Base-by-base conservation (phyloP, 75 land plant genomes). In the Sequoia sempervirens region DNA sequence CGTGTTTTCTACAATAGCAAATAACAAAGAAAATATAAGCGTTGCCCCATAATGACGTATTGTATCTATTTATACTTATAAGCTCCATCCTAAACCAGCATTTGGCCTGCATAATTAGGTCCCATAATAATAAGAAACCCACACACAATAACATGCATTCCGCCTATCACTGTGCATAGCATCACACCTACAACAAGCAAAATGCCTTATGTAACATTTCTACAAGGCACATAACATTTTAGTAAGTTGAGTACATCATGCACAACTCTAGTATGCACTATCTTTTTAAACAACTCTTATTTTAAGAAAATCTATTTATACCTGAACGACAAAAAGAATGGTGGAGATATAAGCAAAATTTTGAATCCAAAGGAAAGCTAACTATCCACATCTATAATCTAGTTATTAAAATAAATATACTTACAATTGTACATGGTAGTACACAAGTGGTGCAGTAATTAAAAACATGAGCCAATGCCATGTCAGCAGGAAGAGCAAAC, bases 381-480 rank as follows among this genome's bases (percentile, higher is more conserved):
- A 1, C 5, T 45, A 3, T 20, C 40, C 26, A 78, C 15, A 78
- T 20, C 15, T 2, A 26, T 45, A n/a, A n/a, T 26, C 28, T 78
- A 45, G 38, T 43, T 40, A 1, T 10, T 23, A 43, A 78, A 23
- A 41, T 11, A 81, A 81, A 18, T 52, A 82, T 23, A 90, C 93
- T 81, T 86, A 94, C 96, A 90, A 81, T 81, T 82, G 83, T 26
- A 74, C 66, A 70, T 94, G 89, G 83, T 91, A 93, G 83, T 90
- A 94, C 0, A 85, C n/a, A 75, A 89, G 37, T 12, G 96, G 96
- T 45, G 86, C 88, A 75, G 84, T 87, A 17, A 91, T 23, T 26
- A 94, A 46, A 72, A 90, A 88, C 88, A 94, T 86, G 23, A 93
- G 54, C 95, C 93, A 94, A 73, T 90, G 89, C 40, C 95, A 87